Evolutionary conservation across 495 filamentous ascomycete species (phyloP).

Genomic region (Aspergillus olivimuriae): DNA sequence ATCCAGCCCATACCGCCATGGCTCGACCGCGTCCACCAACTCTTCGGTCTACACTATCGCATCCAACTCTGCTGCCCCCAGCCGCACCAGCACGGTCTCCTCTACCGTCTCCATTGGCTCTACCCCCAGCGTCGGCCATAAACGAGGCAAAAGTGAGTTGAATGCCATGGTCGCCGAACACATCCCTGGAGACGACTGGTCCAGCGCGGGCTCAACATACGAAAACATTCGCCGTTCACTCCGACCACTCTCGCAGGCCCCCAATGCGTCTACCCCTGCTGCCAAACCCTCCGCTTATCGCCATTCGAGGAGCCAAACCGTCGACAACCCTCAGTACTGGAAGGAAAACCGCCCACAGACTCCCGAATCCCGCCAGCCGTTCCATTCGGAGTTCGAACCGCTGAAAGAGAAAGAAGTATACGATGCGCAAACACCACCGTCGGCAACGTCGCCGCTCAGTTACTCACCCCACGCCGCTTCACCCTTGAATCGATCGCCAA

Average conservation of each 20-base stretch:
- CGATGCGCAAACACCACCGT: slow-evolving; percentile 27
- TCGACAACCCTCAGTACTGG: slow-evolving; percentile 31
- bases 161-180: slow-evolving; percentile 37
- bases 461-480: slow-evolving; percentile 23
- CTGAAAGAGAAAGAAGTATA: slow-evolving; percentile 18
- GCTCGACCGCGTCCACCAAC: slow-evolving; percentile 69
- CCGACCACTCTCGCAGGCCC: slow-evolving; percentile 67
- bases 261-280: slow-evolving; percentile 41
- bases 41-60: slow-evolving; percentile 71
- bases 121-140: slow-evolving; percentile 50
- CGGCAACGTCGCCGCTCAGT: slow-evolving; percentile 25
- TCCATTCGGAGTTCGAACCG: slow-evolving; percentile 30
- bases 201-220: slow-evolving; percentile 54
- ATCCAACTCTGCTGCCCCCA: slow-evolving; percentile 59
- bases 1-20: slow-evolving; percentile 61
- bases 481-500: slow-evolving; percentile 30
- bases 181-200: slow-evolving; percentile 25
- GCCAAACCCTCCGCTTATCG: slow-evolving; percentile 24
- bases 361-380: slow-evolving; percentile 22
- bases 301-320: slow-evolving; percentile 40
- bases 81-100: slow-evolving; percentile 71
- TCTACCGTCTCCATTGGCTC: slow-evolving; percentile 65
- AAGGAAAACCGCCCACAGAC: slow-evolving; percentile 31
- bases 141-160: slow-evolving; percentile 71
- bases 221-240: slow-evolving; percentile 69